phyloP scores from a whole-genome alignment of 306 rosid genomes.

The Quercus parvula region DNA sequence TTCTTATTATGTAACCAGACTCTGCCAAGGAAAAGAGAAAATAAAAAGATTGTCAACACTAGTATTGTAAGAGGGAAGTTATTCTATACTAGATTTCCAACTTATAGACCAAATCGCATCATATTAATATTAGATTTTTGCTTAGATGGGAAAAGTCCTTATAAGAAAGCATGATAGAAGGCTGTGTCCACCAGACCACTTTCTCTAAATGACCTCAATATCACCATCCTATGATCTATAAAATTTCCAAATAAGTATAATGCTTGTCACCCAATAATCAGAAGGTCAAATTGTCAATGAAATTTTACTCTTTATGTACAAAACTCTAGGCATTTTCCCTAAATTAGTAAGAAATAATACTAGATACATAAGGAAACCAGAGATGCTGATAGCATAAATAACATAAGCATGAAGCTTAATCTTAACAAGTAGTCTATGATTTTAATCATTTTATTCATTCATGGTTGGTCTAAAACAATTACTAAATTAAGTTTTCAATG shows the following conservation, averaged over 20 bases:
- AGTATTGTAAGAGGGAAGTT: neutral
- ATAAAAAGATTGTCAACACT: constrained; percentile 8
- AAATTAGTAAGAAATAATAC: neutral
- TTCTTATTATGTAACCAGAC: neutral
- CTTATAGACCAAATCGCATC: neutral
- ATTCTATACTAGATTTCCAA: neutral
- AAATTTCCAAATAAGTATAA: neutral
- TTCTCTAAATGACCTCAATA: neutral
- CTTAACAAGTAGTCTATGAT: neutral
- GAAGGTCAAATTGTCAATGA: neutral
- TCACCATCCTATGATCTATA: too few relatives aligned
- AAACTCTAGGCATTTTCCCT: neutral
- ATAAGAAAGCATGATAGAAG: neutral
- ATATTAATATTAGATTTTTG: neutral
- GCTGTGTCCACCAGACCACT: neutral
- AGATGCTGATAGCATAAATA: neutral
- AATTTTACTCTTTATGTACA: neutral
- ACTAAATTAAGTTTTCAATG: neutral
- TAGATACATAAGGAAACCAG: neutral
- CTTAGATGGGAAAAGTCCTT: neutral
- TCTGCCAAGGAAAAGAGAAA: constrained; percentile 10
- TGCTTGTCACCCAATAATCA: neutral
- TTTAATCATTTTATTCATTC: neutral
- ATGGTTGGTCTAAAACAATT: neutral
- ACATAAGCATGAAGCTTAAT: neutral